phyloP scores from a whole-genome alignment of 495 filamentous ascomycete species.

The Tuber magnatum region DNA sequence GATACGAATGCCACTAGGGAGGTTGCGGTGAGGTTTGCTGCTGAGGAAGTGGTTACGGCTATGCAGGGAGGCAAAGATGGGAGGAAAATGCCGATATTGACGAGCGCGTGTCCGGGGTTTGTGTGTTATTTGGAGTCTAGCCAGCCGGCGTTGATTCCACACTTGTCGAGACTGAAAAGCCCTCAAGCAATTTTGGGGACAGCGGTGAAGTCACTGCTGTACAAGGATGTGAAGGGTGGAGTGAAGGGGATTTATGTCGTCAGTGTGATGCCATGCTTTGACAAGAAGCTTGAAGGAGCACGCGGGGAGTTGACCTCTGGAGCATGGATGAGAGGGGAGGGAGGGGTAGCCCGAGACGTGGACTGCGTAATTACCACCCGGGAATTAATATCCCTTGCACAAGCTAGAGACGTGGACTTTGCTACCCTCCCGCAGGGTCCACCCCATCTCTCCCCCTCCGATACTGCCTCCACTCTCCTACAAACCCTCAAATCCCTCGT shows the following conservation, averaged over 20 bases:
- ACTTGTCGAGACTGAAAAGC: constrained; percentile 84
- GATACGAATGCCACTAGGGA: constrained; percentile 74
- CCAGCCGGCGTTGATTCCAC: constrained; percentile 83
- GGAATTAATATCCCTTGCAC: constrained; percentile 80
- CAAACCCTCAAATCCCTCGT: constrained; percentile 17
- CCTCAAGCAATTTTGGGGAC: constrained; percentile 89
- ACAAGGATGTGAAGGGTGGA: constrained; percentile 56
- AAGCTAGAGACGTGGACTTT: constrained; percentile 67
- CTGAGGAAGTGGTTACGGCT: constrained; percentile 73
- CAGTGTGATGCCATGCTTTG: constrained; percentile 95
- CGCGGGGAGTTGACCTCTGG: constrained; percentile 81
- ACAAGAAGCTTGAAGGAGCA: constrained; percentile 96
- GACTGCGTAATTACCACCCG: constrained; percentile 96
- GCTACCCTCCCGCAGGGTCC: constrained; percentile 57
- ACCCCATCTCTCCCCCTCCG: constrained; percentile 40
- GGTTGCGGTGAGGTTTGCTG: constrained; percentile 69
- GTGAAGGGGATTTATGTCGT: constrained; percentile 76
- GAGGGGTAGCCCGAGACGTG: constrained; percentile 61
- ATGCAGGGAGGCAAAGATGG: constrained; percentile 11
- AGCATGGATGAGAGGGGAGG: constrained; percentile 51
- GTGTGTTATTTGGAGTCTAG: constrained; percentile 98
- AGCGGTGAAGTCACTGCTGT: constrained; percentile 74
- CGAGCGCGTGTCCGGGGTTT: constrained; percentile 93
- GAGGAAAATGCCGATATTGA: constrained; percentile 61
- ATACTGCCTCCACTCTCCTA: constrained; percentile 16